Conservation (phyloP, 768 basidiomycete genomes). For the Gymnopilus junonius region DNA sequence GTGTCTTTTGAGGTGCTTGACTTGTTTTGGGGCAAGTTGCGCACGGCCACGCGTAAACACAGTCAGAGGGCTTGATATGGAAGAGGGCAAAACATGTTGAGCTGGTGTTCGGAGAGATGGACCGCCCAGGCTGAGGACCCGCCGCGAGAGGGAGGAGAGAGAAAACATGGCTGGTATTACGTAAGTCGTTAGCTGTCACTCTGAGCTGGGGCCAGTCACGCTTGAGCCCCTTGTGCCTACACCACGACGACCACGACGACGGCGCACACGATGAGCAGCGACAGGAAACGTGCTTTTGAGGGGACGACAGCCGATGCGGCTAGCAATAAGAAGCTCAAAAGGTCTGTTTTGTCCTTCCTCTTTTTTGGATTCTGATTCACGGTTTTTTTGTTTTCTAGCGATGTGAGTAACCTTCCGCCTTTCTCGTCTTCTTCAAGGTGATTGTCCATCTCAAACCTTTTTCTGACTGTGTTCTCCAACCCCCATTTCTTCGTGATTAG, state of each 20-base stretch:
- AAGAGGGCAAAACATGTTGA: slow-evolving; percentile 30
- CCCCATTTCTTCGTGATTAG: slow-evolving; percentile 23
- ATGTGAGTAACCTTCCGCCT: slow-evolving; percentile 59
- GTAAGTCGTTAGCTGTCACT: slow-evolving; percentile 17
- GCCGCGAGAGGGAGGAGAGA: slow-evolving; percentile 43
- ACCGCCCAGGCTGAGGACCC: slow-evolving; percentile 25
- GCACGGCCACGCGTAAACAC: slow-evolving; percentile 51
- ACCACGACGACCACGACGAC: not conserved
- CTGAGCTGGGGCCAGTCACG: not conserved
- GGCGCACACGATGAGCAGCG: slow-evolving; percentile 49
- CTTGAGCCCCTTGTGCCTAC: too few species aligned
- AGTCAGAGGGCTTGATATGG: slow-evolving; percentile 34
- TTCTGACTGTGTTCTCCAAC: slow-evolving; percentile 14
- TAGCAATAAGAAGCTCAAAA: slow-evolving; percentile 63
- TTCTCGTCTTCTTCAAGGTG: slow-evolving; percentile 58
- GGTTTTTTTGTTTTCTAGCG: slow-evolving; percentile 43
- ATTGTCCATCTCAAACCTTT: slow-evolving; percentile 44
- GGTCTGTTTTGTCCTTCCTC: slow-evolving; percentile 43
- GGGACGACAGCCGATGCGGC: slow-evolving; percentile 47
- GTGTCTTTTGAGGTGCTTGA: slow-evolving; percentile 87
- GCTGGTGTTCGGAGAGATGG: slow-evolving; percentile 13
- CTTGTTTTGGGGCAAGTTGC: slow-evolving; percentile 81
- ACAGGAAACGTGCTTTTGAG: slow-evolving; percentile 65
- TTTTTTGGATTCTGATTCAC: slow-evolving; percentile 8
- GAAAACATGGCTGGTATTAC: slow-evolving; percentile 44